These are phyloP conservation scores for Logfia minima DNA, from an alignment of 129 eudicot species.

Conservation along the genomic window DNA sequence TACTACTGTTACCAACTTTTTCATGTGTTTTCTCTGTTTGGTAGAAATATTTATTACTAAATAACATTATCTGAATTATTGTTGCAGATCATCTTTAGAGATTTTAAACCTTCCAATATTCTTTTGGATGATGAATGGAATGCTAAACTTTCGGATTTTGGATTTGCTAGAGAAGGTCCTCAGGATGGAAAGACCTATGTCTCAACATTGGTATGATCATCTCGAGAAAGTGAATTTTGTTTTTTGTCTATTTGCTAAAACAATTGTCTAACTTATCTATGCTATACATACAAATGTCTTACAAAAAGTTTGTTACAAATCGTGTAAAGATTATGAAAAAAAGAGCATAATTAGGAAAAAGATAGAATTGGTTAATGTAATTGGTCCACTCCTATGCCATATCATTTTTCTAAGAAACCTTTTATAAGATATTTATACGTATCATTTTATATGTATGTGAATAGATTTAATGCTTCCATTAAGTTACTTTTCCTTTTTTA, in stretches of 20 bases:
- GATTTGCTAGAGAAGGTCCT: conserved; percentile 89
- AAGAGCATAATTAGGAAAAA: not conserved
- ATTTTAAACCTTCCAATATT: conserved; percentile 88
- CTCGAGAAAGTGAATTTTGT: not conserved
- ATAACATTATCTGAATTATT: not conserved
- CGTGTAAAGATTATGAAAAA: no score
- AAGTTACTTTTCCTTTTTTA: not conserved
- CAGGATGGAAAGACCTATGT: conserved; percentile 74
- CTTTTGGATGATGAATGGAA: conserved; percentile 77
- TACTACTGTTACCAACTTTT: conserved; percentile 41
- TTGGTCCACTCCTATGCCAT: no score
- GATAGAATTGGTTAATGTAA: not conserved
- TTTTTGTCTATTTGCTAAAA: not conserved
- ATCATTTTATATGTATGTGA: no score
- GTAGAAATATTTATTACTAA: not conserved
- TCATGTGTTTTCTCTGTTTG: not conserved
- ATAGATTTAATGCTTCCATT: not conserved
- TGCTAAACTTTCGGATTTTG: conserved; percentile 89
- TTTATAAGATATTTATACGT: not conserved
- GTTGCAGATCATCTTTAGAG: conserved; percentile 75
- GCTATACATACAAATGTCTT: no score
- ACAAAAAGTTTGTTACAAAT: no score
- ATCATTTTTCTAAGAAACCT: not conserved
- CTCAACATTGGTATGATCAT: conserved; percentile 71
- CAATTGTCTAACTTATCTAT: not conserved